Percentiles rank a stretch among this genome's conserved stretches.
phyloP scores from a whole-genome alignment of 305 asterid species.

The Fraxinus dipetala region DNA sequence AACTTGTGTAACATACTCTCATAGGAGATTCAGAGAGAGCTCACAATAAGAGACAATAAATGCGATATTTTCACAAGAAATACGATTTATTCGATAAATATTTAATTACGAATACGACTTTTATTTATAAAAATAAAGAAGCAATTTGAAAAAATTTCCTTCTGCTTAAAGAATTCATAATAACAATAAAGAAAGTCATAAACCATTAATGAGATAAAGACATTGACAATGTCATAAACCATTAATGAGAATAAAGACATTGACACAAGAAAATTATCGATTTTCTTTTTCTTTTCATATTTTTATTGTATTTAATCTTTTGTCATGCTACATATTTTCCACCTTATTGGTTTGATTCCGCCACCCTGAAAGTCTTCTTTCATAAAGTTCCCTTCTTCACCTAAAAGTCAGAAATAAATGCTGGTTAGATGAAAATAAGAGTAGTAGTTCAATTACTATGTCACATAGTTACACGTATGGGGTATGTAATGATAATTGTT shows the following conservation, averaged over 20 bases:
- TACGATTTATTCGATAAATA: neutral
- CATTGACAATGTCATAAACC: neutral
- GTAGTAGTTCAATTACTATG: neutral
- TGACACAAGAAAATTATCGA: neutral
- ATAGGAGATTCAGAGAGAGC: neutral
- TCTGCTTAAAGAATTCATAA: neutral
- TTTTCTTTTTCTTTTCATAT: neutral
- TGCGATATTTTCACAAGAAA: neutral
- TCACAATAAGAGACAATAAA: neutral
- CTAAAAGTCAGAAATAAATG: neutral
- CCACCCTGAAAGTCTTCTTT: neutral
- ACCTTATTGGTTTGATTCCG: neutral
- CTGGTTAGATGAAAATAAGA: neutral
- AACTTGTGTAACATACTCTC: neutral
- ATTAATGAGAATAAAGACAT: neutral
- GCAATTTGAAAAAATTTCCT: neutral
- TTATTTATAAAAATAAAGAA: neutral
- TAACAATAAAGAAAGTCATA: neutral
- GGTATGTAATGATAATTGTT: neutral
- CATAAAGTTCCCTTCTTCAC: neutral
- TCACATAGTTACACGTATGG: neutral
- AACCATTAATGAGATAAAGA: neutral
- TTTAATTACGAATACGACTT: neutral
- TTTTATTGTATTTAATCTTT: neutral
- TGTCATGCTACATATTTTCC: neutral